Conservation (phyloP, 2,329 filamentous ascomycete genomes). For the Neonectria coccinea region DNA sequence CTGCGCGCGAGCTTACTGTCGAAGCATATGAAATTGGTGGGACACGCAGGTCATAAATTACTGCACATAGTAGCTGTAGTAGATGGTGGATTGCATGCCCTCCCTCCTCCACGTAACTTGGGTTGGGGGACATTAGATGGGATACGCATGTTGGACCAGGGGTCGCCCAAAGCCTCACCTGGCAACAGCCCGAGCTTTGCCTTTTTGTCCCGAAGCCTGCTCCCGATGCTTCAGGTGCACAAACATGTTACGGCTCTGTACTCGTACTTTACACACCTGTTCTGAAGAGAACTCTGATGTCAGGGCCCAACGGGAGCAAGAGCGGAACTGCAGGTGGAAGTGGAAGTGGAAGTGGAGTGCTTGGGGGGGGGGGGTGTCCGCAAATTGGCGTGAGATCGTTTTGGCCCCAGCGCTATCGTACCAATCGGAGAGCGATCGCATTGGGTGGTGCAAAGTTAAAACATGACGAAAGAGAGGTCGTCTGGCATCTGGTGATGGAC, state of each 20-base stretch:
- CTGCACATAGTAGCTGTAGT: background rate
- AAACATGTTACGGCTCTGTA: slow-evolving; percentile 7
- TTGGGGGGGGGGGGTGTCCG: slow-evolving; percentile 36
- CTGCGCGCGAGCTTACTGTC: background rate
- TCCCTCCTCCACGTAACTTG: background rate
- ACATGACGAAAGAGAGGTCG: slow-evolving; percentile 32
- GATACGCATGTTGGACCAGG: background rate
- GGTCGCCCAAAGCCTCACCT: slow-evolving; percentile 2
- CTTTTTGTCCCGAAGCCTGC: slow-evolving; percentile 10
- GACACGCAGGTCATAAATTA: background rate
- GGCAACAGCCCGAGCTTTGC: slow-evolving; percentile 1
- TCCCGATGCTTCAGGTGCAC: background rate
- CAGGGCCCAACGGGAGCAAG: slow-evolving; percentile 5
- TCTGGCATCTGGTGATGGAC: slow-evolving; percentile 19
- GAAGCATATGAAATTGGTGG: background rate
- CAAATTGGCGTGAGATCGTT: slow-evolving; percentile 40
- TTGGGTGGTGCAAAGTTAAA: slow-evolving; percentile 44
- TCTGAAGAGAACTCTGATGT: slow-evolving; percentile 4
- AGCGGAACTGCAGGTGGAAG: slow-evolving; percentile 15
- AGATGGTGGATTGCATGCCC: slow-evolving; percentile 11
- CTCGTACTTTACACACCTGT: background rate
- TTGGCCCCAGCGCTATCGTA: slow-evolving; percentile 45
- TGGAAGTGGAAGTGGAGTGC: slow-evolving; percentile 33
- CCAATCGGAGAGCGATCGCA: slow-evolving; percentile 51
- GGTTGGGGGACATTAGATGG: slow-evolving; percentile 18